Conservation (phyloP, 2,329 filamentous ascomycete genomes). For the Pseudophaeomoniella oleicola region DNA sequence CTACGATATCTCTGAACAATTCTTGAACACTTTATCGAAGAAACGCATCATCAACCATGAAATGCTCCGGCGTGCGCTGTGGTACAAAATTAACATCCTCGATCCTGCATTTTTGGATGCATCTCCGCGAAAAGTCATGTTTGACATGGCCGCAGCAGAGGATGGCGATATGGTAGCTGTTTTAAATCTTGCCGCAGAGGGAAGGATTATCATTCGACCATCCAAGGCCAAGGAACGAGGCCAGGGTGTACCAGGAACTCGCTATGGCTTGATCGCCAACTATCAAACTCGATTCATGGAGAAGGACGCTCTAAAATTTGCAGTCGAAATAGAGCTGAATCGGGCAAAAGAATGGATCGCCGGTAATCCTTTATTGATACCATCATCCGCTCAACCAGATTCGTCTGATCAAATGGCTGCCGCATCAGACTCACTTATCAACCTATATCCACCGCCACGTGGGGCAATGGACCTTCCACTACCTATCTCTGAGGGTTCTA, state of each 20-base stretch:
- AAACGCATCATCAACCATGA: conserved; percentile 21
- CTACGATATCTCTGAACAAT: conserved; percentile 27
- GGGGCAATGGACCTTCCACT: conserved; percentile 8
- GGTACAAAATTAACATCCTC: conserved; percentile 27
- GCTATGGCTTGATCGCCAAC: conserved; percentile 30
- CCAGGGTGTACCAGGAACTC: conserved; percentile 24
- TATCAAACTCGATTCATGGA: conserved; percentile 33
- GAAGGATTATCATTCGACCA: conserved; percentile 21
- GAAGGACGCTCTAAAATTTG: conserved; percentile 26
- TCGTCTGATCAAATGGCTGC: neutral
- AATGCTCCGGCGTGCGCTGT: conserved; percentile 23
- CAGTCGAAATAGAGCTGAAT: conserved; percentile 22
- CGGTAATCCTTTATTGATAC: conserved; percentile 3
- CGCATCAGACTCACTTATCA: neutral
- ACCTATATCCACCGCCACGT: conserved; percentile 13
- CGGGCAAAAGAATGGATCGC: neutral
- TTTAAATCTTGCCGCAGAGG: conserved; percentile 15
- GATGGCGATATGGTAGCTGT: conserved; percentile 11
- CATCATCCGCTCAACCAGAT: conserved; percentile 1
- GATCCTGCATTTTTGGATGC: conserved; percentile 21
- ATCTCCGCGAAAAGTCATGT: conserved; percentile 9
- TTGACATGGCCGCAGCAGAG: conserved; percentile 11
- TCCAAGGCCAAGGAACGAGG: conserved; percentile 3
- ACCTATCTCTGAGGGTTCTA: neutral
- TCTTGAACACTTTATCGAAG: conserved; percentile 22